Base-by-base conservation (phyloP, 768 basidiomycete species). In the Kwoniella dendrophila region DNA sequence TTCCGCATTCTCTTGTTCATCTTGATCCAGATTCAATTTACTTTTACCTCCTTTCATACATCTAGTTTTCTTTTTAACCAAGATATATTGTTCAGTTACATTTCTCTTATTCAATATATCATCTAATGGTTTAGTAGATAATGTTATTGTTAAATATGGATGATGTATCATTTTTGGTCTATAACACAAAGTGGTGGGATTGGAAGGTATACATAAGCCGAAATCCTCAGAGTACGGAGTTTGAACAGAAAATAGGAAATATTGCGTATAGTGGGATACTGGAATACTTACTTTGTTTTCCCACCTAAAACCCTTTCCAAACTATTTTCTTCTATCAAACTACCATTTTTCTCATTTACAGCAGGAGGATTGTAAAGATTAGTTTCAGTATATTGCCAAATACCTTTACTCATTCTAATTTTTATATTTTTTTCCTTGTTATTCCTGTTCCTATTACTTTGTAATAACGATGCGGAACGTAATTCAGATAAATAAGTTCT, bases 401-500 rank as follows among this genome's bases (percentile, higher is more conserved):
- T 60, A 26, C 71, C 71, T 29, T 41, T 63, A 22, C 60, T 55
- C 64, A 32, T 52, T 41, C 50, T 41, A 18, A 22, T 33, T 45
- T 44, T 58, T 49, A 26, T 6, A 36, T 22, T 47, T 29, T 53
- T 30, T 29, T 43, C 43, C 51, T 60, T 71, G 16, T 63, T 62
- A 43, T 63, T 61, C 2, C 63, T 43, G 36, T 54, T 33, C 14
- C 40, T 38, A 40, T 57, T 27, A 41, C 54, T 26, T 58, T 47
- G 4, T 6, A 34, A 14, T 40, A 44, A 49, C n/a, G 48, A 11
- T 30, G 5, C 2, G 26, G 6, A 29, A 30, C 58, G 36, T 0
- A 50, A 2, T 30, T 40, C 16, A 18, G 16, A 44, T n/a, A 71
- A 53, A 50, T 71, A 91, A 72, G 91, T 88, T 27, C 91, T 85